Percentiles rank a stretch among this genome's conserved stretches.
Evolutionary conservation across 495 filamentous ascomycete genomes (phyloP).

Genomic region (Penicillium canariense): DNA sequence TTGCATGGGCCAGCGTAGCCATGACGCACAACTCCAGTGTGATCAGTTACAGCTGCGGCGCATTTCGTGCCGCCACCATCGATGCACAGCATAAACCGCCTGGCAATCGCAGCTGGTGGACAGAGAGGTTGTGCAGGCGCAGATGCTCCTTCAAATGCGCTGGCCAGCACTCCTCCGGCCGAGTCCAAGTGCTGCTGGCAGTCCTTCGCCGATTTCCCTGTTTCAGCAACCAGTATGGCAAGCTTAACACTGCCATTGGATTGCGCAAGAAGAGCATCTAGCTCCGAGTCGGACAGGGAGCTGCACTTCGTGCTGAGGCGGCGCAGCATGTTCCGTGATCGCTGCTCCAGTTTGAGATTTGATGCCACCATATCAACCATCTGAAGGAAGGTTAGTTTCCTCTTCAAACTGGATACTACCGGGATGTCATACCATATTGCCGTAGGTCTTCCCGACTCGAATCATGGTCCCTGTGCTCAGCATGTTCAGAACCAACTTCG

Average conservation of each 20-base stretch:
- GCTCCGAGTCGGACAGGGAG: slow-evolving; percentile 18
- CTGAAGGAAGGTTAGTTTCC: slow-evolving; percentile 15
- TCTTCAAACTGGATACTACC: neutral
- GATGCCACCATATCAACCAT: slow-evolving; percentile 42
- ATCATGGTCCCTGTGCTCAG: slow-evolving; percentile 42
- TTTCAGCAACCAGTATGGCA: slow-evolving; percentile 32
- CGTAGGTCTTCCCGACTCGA: slow-evolving; percentile 38
- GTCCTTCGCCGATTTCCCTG: slow-evolving; percentile 19
- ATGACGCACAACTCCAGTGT: slow-evolving; percentile 11
- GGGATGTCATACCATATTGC: slow-evolving; percentile 32
- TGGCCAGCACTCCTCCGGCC: slow-evolving; percentile 29
- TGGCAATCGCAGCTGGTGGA: neutral
- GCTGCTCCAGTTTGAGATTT: slow-evolving; percentile 37
- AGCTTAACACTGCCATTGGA: slow-evolving; percentile 36
- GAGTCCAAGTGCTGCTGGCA: slow-evolving; percentile 17
- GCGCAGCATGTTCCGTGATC: slow-evolving; percentile 36
- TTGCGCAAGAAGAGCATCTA: slow-evolving; percentile 26
- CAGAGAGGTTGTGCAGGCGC: neutral
- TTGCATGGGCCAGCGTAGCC: slow-evolving; percentile 37
- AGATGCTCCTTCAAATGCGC: slow-evolving; percentile 16
- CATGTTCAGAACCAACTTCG: slow-evolving; percentile 42
- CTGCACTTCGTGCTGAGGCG: slow-evolving; percentile 23
- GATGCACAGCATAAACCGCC: slow-evolving; percentile 31
- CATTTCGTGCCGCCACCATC: slow-evolving; percentile 42
- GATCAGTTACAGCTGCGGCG: slow-evolving; percentile 27